Evolutionary conservation across 2,329 filamentous ascomycete genomes (phyloP), one percentile per base, ranked within the genome.

Genomic region (Aureobasidium leucospermi): DNA sequence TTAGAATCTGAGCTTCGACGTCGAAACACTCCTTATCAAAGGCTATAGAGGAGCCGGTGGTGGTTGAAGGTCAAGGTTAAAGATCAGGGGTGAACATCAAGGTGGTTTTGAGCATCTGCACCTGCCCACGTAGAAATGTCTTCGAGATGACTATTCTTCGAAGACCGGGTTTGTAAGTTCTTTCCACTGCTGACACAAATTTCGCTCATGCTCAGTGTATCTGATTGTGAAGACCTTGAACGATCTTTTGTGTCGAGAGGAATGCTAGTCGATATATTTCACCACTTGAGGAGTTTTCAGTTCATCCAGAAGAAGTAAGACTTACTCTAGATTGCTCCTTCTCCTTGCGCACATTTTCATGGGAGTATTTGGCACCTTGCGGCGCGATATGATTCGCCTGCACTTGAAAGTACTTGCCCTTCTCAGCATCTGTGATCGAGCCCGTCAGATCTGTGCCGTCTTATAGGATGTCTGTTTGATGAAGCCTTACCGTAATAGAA

Each of bases 371-470:
- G 4, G 71, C 66, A 6, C 65, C 65, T 10, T 63, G 58, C 43
- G 72, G 65, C 38, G 71, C 67, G 52, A 67, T 56, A 68, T 74
- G 71, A 31, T 74, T 68, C 15, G 70, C 68, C 56, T 74, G 71
- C 23, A 80, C 75, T 39, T 72, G 73, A 70, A 80, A 81, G 66
- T 81, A 80, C 61, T 79, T 80, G 52, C 72, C 70, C 67, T 77
- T 79, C 41, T 76, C 75, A 36, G 67, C 63, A 62, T 80, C 75
- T 73, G 34, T 41, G 13, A 8, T 36, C 10, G 6, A n/a, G 9
- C 3, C 10, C 28, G 29, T 46, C 16, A 46, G 36, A 29, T 16
- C 13, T 16, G 8, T 32, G 15, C n/a, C 16, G 2, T 55, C 29
- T 23, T 9, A 7, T 32, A 3, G 13, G 23, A 31, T 36, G 16